phyloP scores from a whole-genome alignment of 192 early-diverging fungal genomes.

The Dimargaris cristalligena region DNA sequence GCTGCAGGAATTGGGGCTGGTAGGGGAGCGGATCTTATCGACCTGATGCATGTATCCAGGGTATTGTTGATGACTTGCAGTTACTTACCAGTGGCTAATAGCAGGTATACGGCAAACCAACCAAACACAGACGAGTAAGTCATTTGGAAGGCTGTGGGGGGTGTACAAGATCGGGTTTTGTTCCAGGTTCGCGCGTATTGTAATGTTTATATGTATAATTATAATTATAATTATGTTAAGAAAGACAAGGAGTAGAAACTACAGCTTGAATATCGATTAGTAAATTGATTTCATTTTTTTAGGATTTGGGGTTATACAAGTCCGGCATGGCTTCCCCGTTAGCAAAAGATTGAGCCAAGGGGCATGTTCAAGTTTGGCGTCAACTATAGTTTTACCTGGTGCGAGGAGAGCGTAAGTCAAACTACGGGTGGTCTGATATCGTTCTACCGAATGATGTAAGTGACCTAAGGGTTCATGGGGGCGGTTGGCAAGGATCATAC shows the following conservation, averaged over 20 bases:
- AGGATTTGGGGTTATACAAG: background rate
- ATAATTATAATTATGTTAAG: background rate
- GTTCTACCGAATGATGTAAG: background rate
- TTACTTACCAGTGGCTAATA: background rate
- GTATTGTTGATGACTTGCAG: background rate
- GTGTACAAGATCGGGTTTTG: no score
- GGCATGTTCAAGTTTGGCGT: background rate
- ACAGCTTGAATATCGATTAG: background rate
- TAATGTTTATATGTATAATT: no score
- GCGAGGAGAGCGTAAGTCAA: background rate
- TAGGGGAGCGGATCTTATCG: background rate
- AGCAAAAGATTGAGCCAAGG: background rate
- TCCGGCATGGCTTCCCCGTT: background rate
- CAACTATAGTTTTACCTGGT: background rate
- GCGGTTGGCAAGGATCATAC: no score
- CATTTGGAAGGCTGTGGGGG: background rate
- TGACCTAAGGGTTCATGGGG: no score
- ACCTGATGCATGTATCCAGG: background rate
- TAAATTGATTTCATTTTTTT: background rate
- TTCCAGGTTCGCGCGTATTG: no score
- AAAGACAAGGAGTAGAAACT: background rate
- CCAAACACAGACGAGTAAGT: background rate
- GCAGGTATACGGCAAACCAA: conserved; percentile 1
- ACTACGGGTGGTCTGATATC: background rate
- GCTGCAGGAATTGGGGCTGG: background rate